These are phyloP conservation scores for Neotropicomus parvogracilis DNA, from an alignment of 1,284 basidiomycete genomes.

Conservation along the genomic window DNA sequence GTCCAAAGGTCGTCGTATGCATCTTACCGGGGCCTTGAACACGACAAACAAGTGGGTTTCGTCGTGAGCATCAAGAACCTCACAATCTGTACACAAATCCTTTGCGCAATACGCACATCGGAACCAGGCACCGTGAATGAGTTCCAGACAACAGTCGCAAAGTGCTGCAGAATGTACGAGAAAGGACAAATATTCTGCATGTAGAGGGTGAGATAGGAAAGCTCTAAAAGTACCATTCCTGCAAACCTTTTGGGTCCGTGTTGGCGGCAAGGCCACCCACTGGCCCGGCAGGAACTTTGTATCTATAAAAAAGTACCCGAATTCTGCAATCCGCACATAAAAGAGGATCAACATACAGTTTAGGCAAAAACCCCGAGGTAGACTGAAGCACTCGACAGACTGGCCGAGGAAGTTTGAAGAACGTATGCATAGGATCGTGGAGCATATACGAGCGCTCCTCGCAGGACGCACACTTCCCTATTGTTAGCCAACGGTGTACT, in stretches of 20 bases:
- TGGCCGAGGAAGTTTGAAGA: conserved; percentile 80
- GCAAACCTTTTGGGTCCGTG: conserved; percentile 58
- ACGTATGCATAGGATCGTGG: conserved; percentile 81
- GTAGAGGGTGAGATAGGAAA: not conserved
- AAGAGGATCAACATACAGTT: conserved; percentile 43
- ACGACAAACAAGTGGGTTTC: conserved; percentile 79
- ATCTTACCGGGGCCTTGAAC: conserved; percentile 73
- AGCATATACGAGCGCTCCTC: conserved; percentile 72
- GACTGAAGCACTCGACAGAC: conserved; percentile 69
- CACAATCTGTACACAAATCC: conserved; percentile 79
- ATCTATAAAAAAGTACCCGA: conserved; percentile 34
- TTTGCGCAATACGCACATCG: conserved; percentile 82
- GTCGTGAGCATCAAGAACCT: conserved; percentile 76
- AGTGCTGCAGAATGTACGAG: conserved; percentile 65
- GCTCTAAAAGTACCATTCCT: not conserved
- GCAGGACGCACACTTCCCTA: conserved; percentile 71
- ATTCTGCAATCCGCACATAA: conserved; percentile 15
- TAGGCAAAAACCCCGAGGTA: conserved; percentile 58
- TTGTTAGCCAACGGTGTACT: conserved; percentile 6
- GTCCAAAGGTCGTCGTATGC: conserved; percentile 1
- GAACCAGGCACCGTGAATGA: conserved; percentile 81
- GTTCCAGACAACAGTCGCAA: conserved; percentile 73
- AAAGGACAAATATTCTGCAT: conserved; percentile 62
- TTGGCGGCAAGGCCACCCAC: conserved; percentile 38
- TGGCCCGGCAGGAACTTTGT: conserved; percentile 66